Conservation (phyloP, 345 rosid species). For the Gossypium longicalyx region DNA sequence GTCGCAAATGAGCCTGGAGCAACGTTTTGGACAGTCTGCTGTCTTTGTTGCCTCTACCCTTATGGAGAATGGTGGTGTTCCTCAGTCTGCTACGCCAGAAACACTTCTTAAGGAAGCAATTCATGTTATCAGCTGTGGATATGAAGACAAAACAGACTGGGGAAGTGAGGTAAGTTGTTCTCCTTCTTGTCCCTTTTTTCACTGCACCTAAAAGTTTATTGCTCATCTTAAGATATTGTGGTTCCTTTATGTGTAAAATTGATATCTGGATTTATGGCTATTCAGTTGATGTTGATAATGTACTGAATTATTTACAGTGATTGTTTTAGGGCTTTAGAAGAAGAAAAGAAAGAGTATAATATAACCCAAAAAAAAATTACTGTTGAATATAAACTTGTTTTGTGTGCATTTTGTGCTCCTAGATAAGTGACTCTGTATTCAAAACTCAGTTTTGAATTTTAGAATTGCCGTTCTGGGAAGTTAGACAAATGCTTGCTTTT, state of each 20-base stretch:
- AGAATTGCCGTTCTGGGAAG: not conserved
- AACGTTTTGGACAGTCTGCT: slow-evolving; percentile 87
- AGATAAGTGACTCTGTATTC: not conserved
- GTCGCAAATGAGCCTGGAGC: slow-evolving; percentile 94
- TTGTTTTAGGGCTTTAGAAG: not conserved
- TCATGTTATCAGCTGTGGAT: slow-evolving; percentile 93
- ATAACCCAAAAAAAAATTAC: not conserved
- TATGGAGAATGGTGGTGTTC: slow-evolving; percentile 93
- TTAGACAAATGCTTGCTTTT: not conserved
- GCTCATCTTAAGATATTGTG: not conserved
- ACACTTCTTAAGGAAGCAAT: slow-evolving; percentile 90
- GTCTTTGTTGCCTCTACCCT: slow-evolving; percentile 92
- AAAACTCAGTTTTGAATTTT: not conserved
- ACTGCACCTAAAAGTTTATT: not conserved
- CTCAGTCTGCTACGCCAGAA: slow-evolving; percentile 83
- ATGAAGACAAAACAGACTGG: slow-evolving; percentile 93
- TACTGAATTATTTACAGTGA: not conserved
- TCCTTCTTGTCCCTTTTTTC: not conserved
- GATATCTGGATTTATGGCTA: not conserved
- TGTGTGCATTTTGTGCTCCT: not conserved
- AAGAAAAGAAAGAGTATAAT: not conserved
- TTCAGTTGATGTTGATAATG: not conserved
- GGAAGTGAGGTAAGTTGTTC: slow-evolving; percentile 59
- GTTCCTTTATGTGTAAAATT: not conserved
- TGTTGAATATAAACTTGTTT: not conserved